These are phyloP conservation scores for Rutidosis leptorrhynchoides DNA, from an alignment of 129 eudicot genomes.

Conservation along the genomic window DNA sequence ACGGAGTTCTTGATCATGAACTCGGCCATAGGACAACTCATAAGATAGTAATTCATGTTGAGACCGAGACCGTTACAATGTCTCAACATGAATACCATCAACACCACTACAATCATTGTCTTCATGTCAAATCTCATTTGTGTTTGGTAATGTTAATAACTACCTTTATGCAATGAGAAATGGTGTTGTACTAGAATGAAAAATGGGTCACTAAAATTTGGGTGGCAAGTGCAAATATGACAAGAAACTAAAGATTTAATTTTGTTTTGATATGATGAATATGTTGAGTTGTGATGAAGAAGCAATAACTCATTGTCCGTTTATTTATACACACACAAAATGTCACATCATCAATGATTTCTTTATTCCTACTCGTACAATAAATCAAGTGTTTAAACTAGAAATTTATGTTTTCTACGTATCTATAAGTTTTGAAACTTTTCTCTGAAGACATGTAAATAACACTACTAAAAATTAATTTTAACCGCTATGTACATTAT, in stretches of 20 bases:
- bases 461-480: too few relatives aligned
- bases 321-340: conserved; percentile 12
- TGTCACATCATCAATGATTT: conserved; percentile 27
- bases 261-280: conserved; percentile 30
- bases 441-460: too few relatives aligned
- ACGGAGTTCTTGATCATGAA: conserved; percentile 53
- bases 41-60: conserved; percentile 55
- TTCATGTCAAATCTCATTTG: conserved; percentile 17
- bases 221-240: too few relatives aligned
- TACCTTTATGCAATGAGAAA: background rate
- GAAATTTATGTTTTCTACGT: background rate
- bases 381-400: background rate
- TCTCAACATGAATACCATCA: conserved; percentile 12
- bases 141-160: background rate
- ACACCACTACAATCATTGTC: background rate
- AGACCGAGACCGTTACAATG: conserved; percentile 43
- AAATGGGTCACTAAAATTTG: too few relatives aligned
- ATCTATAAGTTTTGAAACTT: too few relatives aligned
- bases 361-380: too few relatives aligned
- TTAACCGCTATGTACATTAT: too few relatives aligned
- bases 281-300: conserved; percentile 38
- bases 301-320: conserved; percentile 12
- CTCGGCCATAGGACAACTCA: conserved; percentile 67
- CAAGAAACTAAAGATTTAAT: conserved; percentile 13
- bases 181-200: background rate